These are phyloP conservation scores for Malbranchea zuffiana DNA, from an alignment of 2,329 filamentous ascomycete species.

Conservation along the genomic window DNA sequence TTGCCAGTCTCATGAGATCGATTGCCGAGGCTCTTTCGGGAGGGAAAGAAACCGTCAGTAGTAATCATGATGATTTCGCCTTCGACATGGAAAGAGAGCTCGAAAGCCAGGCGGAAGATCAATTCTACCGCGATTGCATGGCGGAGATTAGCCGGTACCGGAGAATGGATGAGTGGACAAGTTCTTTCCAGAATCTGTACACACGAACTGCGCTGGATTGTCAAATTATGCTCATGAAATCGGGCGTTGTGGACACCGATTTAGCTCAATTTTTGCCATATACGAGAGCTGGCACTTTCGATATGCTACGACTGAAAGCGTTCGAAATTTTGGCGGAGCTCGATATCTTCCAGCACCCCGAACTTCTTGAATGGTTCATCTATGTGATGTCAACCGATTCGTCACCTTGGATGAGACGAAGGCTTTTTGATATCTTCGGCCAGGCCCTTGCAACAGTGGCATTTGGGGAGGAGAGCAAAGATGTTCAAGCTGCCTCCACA, in stretches of 20 bases:
- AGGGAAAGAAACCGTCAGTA: too few relatives aligned
- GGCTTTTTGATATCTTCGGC: conserved; percentile 43
- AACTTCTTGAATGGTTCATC: conserved; percentile 47
- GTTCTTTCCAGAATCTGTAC: conserved; percentile 55
- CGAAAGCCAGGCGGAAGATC: conserved; percentile 42
- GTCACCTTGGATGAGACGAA: conserved; percentile 47
- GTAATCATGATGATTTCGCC: conserved; percentile 29
- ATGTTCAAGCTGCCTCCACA: conserved; percentile 21
- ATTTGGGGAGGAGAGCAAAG: conserved; percentile 40
- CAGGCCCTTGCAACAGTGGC: conserved; percentile 48
- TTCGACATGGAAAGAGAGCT: conserved; percentile 39
- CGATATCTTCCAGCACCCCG: conserved; percentile 41
- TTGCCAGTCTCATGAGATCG: conserved; percentile 64
- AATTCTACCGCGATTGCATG: conserved; percentile 47
- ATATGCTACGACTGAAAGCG: conserved; percentile 49
- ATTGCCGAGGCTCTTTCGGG: conserved; percentile 46
- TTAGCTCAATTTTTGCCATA: conserved; percentile 51
- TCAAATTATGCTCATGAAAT: conserved; percentile 44
- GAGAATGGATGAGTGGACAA: conserved; percentile 56
- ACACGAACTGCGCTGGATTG: conserved; percentile 52
- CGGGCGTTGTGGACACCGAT: conserved; percentile 43
- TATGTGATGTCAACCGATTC: conserved; percentile 46
- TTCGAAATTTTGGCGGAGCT: conserved; percentile 49
- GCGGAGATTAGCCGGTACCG: conserved; percentile 53
- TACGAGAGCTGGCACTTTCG: conserved; percentile 48